Conservation (phyloP, 2,329 filamentous ascomycete species). For the Leptodontidium sp. region DNA sequence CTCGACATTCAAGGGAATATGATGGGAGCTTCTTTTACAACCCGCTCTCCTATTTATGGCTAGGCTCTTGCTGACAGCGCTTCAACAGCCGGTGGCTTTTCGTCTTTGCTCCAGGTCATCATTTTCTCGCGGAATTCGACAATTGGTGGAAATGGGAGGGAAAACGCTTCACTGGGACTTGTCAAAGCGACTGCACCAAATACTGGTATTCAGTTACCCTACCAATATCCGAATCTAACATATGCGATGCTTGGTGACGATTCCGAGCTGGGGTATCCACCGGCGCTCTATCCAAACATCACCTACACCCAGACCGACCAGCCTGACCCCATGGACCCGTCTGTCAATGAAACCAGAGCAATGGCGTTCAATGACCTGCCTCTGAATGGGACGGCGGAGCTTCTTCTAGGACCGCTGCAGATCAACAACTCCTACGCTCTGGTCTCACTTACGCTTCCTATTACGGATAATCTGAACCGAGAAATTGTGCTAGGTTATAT, state of each 20-base stretch:
- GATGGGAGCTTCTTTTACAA: neutral
- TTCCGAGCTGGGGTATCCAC: constrained; percentile 71
- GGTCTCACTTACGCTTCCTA: constrained; percentile 81
- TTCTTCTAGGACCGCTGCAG: constrained; percentile 72
- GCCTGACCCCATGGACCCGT: constrained; percentile 41
- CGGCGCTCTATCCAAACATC: constrained; percentile 79
- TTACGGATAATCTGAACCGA: constrained; percentile 70
- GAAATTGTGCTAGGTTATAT: constrained; percentile 81
- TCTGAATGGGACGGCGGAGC: constrained; percentile 57
- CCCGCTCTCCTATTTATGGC: neutral
- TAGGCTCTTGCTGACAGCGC: constrained; percentile 7
- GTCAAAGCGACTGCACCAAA: constrained; percentile 68
- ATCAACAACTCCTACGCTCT: constrained; percentile 74
- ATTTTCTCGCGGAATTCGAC: constrained; percentile 75
- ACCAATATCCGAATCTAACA: constrained; percentile 63
- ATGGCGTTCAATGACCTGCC: constrained; percentile 45
- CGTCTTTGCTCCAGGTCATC: constrained; percentile 72
- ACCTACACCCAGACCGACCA: constrained; percentile 58
- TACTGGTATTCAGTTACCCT: constrained; percentile 67
- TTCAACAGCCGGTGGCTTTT: constrained; percentile 55
- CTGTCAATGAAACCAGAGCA: constrained; percentile 36
- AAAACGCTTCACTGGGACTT: constrained; percentile 53
- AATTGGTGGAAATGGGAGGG: constrained; percentile 49
- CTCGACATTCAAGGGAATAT: neutral
- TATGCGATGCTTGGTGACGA: constrained; percentile 66